Percentiles rank a stretch among this genome's conserved stretches.
These are phyloP conservation scores for Trichoderma lentiforme DNA, from an alignment of 2,329 filamentous ascomycete species.

Conservation along the genomic window DNA sequence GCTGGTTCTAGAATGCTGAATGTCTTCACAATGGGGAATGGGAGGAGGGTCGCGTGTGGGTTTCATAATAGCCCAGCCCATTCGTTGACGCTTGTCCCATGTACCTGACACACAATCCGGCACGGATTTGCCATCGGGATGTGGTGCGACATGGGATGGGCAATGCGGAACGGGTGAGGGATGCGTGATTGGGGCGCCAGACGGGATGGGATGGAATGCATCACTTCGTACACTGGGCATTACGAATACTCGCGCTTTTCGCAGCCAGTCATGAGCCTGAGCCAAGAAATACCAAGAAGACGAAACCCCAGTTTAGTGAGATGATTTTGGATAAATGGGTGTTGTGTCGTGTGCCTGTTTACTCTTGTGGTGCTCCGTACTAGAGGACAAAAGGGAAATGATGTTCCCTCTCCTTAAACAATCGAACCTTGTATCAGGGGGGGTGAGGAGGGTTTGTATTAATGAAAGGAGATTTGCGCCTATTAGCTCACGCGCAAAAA, in stretches of 20 bases:
- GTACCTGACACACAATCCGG: not conserved
- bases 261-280: not conserved
- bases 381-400: conserved; percentile 5
- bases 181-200: not conserved
- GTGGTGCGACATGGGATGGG: not conserved
- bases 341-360: not conserved
- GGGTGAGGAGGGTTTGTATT: not conserved
- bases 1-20: not conserved
- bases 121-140: not conserved
- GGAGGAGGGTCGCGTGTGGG: not conserved
- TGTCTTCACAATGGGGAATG: not conserved
- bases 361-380: not conserved
- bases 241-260: not conserved
- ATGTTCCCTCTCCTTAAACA: conserved; percentile 1
- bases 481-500: not conserved
- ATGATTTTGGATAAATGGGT: not conserved
- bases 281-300: not conserved
- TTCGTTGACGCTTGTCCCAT: not conserved
- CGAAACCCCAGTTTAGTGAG: not conserved
- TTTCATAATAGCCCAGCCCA: not conserved
- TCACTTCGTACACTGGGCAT: not conserved
- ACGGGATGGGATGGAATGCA: not conserved
- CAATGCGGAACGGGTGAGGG: not conserved
- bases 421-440: not conserved
- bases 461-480: conserved; percentile 3